These are phyloP conservation scores for Suillus subalutaceus DNA, from an alignment of 768 basidiomycete genomes.

Conservation along the genomic window DNA sequence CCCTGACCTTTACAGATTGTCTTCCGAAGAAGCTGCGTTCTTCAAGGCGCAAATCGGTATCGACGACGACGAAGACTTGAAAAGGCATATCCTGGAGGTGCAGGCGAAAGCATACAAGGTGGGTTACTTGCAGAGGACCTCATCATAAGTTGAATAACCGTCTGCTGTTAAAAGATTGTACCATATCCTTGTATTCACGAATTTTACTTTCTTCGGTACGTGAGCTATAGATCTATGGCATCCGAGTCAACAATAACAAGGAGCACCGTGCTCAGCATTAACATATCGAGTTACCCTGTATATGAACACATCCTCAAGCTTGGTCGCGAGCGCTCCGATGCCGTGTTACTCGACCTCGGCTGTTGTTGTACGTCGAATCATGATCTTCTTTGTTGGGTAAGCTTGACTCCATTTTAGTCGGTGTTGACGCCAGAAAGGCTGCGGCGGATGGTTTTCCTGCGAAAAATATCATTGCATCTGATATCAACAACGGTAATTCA, in stretches of 20 bases:
- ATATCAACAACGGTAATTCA: not conserved
- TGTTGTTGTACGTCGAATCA: not conserved
- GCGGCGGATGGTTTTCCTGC: not conserved
- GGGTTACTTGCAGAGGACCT: not conserved
- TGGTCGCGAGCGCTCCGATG: not conserved
- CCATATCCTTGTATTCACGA: not conserved
- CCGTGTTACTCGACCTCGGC: not conserved
- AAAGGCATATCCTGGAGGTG: constrained; percentile 27
- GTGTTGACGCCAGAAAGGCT: not conserved
- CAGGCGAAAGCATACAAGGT: constrained; percentile 32
- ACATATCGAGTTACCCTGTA: not conserved
- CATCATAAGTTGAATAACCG: not conserved
- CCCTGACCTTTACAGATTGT: not conserved
- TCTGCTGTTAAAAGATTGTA: not conserved
- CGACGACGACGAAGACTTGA: constrained; percentile 27
- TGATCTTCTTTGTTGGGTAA: not conserved
- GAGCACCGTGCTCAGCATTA: too few species aligned
- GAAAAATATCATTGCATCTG: constrained; percentile 1
- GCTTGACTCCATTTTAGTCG: not conserved
- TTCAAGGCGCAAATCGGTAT: constrained; percentile 30
- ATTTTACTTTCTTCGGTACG: not conserved
- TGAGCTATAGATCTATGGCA: too few species aligned
- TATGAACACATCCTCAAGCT: not conserved
- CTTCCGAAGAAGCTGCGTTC: constrained; percentile 18
- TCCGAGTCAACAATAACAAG: too few species aligned